Conservation (phyloP, 2,329 filamentous ascomycete genomes). For the Onygena corvina region DNA sequence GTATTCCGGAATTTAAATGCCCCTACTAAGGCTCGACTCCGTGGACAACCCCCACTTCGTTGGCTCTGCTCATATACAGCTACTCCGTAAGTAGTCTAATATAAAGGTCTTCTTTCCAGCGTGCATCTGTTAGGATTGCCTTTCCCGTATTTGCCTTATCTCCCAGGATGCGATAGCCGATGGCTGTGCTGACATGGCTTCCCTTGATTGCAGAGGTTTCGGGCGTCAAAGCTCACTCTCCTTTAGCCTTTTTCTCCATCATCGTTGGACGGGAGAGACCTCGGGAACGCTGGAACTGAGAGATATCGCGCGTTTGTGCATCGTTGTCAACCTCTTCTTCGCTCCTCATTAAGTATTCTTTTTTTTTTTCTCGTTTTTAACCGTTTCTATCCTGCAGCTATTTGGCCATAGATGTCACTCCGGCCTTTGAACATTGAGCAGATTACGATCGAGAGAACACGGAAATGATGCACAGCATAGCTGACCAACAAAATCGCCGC, state of each 20-base stretch:
- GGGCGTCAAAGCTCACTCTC: constrained; percentile 2
- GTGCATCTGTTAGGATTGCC: constrained; percentile 3
- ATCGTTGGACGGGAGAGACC: neutral
- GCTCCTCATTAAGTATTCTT: neutral
- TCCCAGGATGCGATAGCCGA: constrained; percentile 5
- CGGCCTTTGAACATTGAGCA: no score
- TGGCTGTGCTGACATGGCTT: constrained; percentile 2
- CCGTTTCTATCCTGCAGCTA: neutral
- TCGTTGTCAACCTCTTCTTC: constrained; percentile 2
- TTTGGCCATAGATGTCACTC: neutral
- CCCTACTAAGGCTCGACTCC: neutral
- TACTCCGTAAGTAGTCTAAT: no score
- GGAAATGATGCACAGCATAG: neutral
- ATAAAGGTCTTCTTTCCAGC: neutral
- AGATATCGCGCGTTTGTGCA: neutral
- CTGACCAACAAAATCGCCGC: constrained; percentile 3
- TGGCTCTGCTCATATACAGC: neutral
- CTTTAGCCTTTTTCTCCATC: neutral
- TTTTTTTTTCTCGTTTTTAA: neutral
- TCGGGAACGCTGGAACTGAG: constrained; percentile 5
- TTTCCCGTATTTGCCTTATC: constrained; percentile 3
- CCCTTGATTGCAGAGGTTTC: constrained; percentile 7
- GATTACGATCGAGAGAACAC: neutral
- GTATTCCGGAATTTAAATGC: constrained; percentile 7
- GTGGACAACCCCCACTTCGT: constrained; percentile 3